These are phyloP conservation scores for Auricularia cornea DNA, from an alignment of 768 basidiomycete genomes.

Conservation along the genomic window DNA sequence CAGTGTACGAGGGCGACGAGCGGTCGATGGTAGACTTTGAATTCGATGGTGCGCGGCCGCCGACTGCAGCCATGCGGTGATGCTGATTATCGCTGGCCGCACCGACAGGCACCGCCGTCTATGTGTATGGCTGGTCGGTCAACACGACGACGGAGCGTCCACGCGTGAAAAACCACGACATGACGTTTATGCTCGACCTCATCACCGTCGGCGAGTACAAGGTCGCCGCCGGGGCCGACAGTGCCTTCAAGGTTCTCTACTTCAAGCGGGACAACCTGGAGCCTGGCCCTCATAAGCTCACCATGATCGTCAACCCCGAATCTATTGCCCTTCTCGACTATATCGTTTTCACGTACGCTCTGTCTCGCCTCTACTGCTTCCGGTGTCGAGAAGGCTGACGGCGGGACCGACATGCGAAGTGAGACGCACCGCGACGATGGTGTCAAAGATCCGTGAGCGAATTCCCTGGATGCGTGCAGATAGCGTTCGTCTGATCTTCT, in stretches of 20 bases:
- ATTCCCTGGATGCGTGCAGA: background rate
- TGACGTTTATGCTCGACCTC: slow-evolving; percentile 33
- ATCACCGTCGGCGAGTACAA: slow-evolving; percentile 22
- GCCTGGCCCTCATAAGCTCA: slow-evolving; percentile 23
- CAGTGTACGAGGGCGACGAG: background rate
- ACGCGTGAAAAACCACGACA: slow-evolving; percentile 21
- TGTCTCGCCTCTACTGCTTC: background rate
- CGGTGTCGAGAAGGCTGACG: background rate
- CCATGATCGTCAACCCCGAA: slow-evolving; percentile 19
- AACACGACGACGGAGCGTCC: slow-evolving; percentile 15
- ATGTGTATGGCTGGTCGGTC: slow-evolving; percentile 33
- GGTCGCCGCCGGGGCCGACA: slow-evolving; percentile 15
- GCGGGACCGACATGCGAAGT: background rate
- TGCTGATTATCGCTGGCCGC: background rate
- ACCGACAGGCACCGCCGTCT: slow-evolving; percentile 34
- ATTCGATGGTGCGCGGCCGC: slow-evolving; percentile 27
- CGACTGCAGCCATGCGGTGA: background rate
- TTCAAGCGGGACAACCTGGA: slow-evolving; percentile 24
- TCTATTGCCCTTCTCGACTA: slow-evolving; percentile 31
- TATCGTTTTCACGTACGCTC: slow-evolving; percentile 32
- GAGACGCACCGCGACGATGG: background rate
- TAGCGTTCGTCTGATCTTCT: background rate
- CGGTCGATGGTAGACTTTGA: slow-evolving; percentile 15
- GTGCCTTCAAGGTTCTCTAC: slow-evolving; percentile 29
- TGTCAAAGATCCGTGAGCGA: background rate